A percentile compares a stretch with the other conserved stretches of the same genome.
Evolutionary conservation across 495 filamentous ascomycete genomes (phyloP).

Genomic region (Penicillium cinerascens): DNA sequence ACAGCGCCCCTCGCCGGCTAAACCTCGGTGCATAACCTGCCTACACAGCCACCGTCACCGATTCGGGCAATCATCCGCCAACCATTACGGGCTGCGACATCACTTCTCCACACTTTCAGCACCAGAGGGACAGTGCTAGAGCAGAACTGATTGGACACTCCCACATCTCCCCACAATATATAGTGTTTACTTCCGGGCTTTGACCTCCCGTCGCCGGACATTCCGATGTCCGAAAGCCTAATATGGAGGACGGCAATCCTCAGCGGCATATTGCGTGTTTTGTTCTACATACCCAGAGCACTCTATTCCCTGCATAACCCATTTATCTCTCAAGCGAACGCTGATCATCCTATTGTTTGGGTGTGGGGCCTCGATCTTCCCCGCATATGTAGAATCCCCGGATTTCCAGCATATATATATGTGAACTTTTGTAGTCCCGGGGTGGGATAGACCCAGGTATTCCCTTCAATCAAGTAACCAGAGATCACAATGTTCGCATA

Average conservation of each 20-base stretch:
- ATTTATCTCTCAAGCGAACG: not conserved
- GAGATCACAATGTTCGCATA: conserved; percentile 8
- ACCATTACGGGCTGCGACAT: not conserved
- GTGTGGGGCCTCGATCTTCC: conserved; percentile 11
- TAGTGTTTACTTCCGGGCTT: not conserved
- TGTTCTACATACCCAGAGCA: not conserved
- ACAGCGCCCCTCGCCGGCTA: conserved; percentile 6
- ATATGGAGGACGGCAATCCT: not conserved
- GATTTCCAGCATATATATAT: conserved; percentile 1
- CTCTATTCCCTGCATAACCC: not conserved
- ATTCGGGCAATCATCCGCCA: conserved; percentile 7
- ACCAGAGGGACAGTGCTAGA: not conserved
- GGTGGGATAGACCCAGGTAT: too few species aligned
- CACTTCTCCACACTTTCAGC: not conserved
- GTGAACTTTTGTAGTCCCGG: not conserved
- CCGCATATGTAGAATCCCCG: conserved; percentile 9
- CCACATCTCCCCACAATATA: not conserved
- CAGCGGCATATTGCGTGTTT: conserved; percentile 2
- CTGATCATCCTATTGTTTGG: conserved; percentile 13
- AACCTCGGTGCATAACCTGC: conserved; percentile 2
- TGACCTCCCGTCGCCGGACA: not conserved
- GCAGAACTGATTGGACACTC: not conserved
- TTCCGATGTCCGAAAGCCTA: not conserved
- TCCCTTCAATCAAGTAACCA: not conserved
- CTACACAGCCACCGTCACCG: not conserved